These are phyloP conservation scores for Vicia villosa DNA, from an alignment of 306 rosid genomes.

Conservation along the genomic window DNA sequence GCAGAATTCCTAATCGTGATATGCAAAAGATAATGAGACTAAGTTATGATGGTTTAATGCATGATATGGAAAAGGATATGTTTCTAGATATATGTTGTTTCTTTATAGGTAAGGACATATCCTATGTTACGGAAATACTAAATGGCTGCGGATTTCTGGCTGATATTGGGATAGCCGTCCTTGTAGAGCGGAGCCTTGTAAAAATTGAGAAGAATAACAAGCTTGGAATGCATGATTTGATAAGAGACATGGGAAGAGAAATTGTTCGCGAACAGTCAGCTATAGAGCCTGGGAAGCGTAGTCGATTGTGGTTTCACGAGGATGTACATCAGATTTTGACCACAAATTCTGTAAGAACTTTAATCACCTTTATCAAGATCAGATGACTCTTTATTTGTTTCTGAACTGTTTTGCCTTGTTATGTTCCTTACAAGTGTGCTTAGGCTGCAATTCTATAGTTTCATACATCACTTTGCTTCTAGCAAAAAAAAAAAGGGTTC, in stretches of 20 bases:
- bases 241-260: slow-evolving; percentile 4
- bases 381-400: not conserved
- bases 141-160: too few species aligned
- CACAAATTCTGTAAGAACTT: not conserved
- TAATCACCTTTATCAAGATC: not conserved
- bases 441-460: not conserved
- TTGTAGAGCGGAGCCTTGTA: too few species aligned
- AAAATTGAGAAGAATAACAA: too few species aligned
- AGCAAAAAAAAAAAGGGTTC: not conserved
- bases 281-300: not conserved
- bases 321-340: not conserved
- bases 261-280: not conserved
- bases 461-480: not conserved
- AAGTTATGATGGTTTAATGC: too few species aligned
- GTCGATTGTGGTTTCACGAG: not conserved
- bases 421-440: not conserved
- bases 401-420: not conserved
- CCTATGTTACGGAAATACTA: too few species aligned
- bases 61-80: too few species aligned
- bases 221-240: not conserved
- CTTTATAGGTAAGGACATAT: too few species aligned
- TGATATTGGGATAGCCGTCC: too few species aligned
- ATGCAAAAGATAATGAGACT: too few species aligned
- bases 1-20: too few species aligned
- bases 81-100: too few species aligned